Evolutionary conservation across 306 rosid species (phyloP), one percentile per base, ranked within the genome.

Genomic region (Quercus cerris): DNA sequence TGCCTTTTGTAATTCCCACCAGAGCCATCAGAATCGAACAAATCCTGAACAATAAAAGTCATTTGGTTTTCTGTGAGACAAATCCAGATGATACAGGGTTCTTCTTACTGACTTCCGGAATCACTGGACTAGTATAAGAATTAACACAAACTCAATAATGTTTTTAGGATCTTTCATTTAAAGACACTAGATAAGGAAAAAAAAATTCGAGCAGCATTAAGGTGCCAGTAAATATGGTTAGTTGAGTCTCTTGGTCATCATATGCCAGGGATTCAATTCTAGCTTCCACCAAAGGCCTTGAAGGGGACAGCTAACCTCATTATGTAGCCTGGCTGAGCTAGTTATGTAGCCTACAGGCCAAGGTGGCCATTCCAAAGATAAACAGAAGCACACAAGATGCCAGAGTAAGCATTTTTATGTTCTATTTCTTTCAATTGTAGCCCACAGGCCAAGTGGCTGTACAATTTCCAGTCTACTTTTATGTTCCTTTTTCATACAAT

Each of bases 31-130:
- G 57, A 81, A 72, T 83, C 83, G 62, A 79, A 81, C 81, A 83
- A 77, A 68, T 68, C 89, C 98, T 95, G 90, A 81, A 68, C 77
- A 84, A 73, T 55, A 52, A 76, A 77, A n/a, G 59, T 71, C 49
- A 75, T 59, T 78, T 54, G 80, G 81, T 23, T 70, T 68, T 31
- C 75, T 41, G 74, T 77, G 57, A 74, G 81, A 81, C 56, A 70
- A 85, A 73, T 19, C 3, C 88, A 73, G 56, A 38, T 73, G 66
- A 70, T 70, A 33, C 28, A 68, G n/a, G 52, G 27, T 4, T 35
- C 38, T 46, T 49, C 10, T 68, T 68, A 19, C 17, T 68, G 35
- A 35, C 15, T 68, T 33, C 27, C 52, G 35, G 52, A 68, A 18
- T 19, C 72, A 67, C 23, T 64, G 41, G 41, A 35, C 5, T 33